These are phyloP conservation scores for Jatropha curcas DNA, from an alignment of 345 rosid genomes.

Conservation along the genomic window DNA sequence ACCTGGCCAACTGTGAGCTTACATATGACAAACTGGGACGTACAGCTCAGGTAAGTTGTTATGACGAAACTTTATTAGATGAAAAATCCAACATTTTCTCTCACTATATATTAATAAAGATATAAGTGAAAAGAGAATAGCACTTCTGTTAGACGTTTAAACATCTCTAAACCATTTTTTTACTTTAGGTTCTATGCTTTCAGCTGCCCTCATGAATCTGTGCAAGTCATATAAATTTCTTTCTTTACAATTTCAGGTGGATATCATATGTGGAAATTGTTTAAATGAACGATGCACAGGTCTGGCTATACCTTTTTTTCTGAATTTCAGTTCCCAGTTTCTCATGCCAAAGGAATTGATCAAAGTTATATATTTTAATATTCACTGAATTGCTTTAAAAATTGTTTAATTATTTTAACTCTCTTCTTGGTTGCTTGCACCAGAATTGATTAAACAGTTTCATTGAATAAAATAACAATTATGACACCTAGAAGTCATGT, in stretches of 20 bases:
- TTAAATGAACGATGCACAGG: slow-evolving; percentile 79
- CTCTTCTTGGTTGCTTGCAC: background rate
- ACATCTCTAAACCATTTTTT: background rate
- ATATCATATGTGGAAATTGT: slow-evolving; percentile 82
- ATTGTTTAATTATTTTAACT: background rate
- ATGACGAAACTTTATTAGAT: background rate
- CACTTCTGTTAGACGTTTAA: background rate
- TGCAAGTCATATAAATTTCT: slow-evolving; percentile 2
- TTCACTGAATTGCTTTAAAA: background rate
- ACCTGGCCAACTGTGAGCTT: slow-evolving; percentile 66
- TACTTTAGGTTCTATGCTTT: slow-evolving; percentile 1
- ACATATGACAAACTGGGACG: slow-evolving; percentile 91
- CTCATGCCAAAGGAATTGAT: slow-evolving; percentile 7
- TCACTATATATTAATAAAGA: background rate
- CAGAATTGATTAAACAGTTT: background rate
- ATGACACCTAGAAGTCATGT: background rate
- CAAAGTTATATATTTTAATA: background rate
- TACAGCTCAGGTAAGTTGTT: slow-evolving; percentile 69
- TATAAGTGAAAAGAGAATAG: background rate
- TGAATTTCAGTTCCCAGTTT: slow-evolving; percentile 16
- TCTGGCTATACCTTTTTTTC: slow-evolving; percentile 30
- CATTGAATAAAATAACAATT: background rate
- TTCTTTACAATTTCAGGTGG: slow-evolving; percentile 55
- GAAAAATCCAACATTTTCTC: background rate
- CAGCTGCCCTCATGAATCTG: slow-evolving; percentile 3